A percentile compares a stretch with the other conserved stretches of the same genome.
These are phyloP conservation scores for Biscutella laevigata DNA, from an alignment of 441 rosid species.

Conservation along the genomic window DNA sequence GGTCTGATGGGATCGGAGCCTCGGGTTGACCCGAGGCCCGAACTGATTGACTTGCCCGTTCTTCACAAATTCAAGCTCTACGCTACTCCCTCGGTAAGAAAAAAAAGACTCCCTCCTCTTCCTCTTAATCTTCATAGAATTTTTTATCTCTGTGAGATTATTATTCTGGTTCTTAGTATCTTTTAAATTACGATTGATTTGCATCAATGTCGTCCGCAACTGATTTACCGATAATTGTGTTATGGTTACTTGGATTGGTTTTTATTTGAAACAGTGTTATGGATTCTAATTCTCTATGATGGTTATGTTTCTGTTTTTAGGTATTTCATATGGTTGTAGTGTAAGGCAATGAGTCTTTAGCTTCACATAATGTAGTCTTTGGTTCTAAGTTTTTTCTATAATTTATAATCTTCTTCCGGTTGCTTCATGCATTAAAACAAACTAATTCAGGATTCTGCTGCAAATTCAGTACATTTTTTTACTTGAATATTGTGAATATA, in stretches of 20 bases:
- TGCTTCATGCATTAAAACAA: not conserved
- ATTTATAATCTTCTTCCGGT: not conserved
- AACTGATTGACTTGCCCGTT: conserved; percentile 28
- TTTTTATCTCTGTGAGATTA: not conserved
- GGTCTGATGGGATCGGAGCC: conserved; percentile 35
- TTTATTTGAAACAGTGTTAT: not conserved
- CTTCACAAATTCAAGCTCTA: conserved; percentile 61
- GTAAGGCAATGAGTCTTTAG: conserved; percentile 16
- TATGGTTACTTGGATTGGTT: not conserved
- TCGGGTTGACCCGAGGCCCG: conserved; percentile 27
- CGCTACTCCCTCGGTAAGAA: conserved; percentile 49
- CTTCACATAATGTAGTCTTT: conserved; percentile 22
- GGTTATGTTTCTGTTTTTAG: not conserved
- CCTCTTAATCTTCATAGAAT: not conserved
- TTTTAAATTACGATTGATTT: not conserved
- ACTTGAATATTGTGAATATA: not conserved
- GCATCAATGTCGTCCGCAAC: not conserved
- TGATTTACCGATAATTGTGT: not conserved
- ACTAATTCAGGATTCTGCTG: not conserved
- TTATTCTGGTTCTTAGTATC: not conserved
- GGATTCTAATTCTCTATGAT: not conserved
- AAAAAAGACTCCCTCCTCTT: not conserved
- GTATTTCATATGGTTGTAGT: conserved; percentile 11
- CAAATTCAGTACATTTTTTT: not conserved
- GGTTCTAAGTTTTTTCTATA: conserved; percentile 9